Base-by-base conservation (phyloP, 2,329 filamentous ascomycete genomes). In the Drechslerella coelobrocha region DNA sequence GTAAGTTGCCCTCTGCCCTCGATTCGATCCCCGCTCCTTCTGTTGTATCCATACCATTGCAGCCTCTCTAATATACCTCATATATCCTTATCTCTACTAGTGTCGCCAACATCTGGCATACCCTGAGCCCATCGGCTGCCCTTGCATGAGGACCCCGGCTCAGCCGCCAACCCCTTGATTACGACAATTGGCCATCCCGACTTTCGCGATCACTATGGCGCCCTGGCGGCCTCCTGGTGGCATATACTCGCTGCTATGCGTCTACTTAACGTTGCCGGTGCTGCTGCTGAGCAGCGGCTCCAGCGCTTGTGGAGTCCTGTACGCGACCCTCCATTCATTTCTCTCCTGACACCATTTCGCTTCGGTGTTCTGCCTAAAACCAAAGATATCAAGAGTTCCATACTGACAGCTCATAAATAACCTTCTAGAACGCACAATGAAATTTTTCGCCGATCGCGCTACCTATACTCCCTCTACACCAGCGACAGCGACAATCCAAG, bases 371-470 rank as follows among this genome's bases (percentile, higher is more conserved):
- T 10, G 12, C 23, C 12, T 23, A 14, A 37, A 37, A 8, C 31
- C 31, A 8, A 37, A 8, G 31, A 37, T 37, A 37, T 37, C 6
- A 45, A 45, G 12, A 45, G 7, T 50, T 14, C 29, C 57, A 51
- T 27, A 52, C 47, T 8, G 7, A 31, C 7, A 27, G 14, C 2
- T 31, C 7, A 14, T n/a, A 14, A 29, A 24, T 2, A 37, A 37
- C 8, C 9, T n/a, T 21, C n/a, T 26, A 76, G 75, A 24, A 72
- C 73, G 19, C 75, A 76, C 34, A 76, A 76, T 43, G 74, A 75
- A 43, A 54, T 75, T 45, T 61, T 76, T 61, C 75, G 73, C 37
- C 75, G 75, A 12, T 48, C 75, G 9, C 63, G 72, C 4, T 72
- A 73, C 51, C 59, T 76, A 21, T 75, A 75, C 59, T 54, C 74